Base-by-base conservation (phyloP, 257 asterid genomes). In the Henckelia pumila region DNA sequence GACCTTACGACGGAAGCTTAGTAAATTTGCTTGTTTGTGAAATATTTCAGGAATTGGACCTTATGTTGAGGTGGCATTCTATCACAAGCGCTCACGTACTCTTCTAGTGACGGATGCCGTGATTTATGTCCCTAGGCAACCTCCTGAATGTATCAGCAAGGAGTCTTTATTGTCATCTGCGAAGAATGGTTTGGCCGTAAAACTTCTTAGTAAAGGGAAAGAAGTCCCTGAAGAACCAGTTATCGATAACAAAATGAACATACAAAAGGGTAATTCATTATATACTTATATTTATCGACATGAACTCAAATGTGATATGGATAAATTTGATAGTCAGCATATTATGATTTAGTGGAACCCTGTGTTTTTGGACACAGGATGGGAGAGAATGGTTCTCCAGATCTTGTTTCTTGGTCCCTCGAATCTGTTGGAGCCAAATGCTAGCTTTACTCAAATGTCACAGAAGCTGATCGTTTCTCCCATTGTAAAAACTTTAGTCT, bases 361-460 rank as follows among this genome's bases (percentile, higher is more conserved):
- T 61, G 47, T 37, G 1, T 25, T 65, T 59, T 63, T 63, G 61
- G 24, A 37, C 74, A 47, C 81, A 93, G 99, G 97, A 61, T 93
- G 97, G 97, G 96, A 93, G 73, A 86, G 99, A 84, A 93, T 93
- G 97, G 99, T 93, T 76, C 95, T 93, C 70, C 99, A 93, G 77
- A 93, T 93, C 70, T 77, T 93, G 83, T 93, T 93, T 78, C 96
- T 93, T 16, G 97, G 99, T 61, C 97, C 99, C 26, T 93, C 99
- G 1, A 90, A 93, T 83, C 88, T 93, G 73, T 68, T 93, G 82
- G 99, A 93, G 80, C 99, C 99, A 14, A 86, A 84, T 0, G 89
- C 95, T 8, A 86, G 95, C 87, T 93, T 93, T 77, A 90, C 94
- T 26, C 99, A 90, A 75, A 90, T 90, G 96, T 90, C 97, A 2